A percentile compares a stretch with the other conserved stretches of the same genome.
Conservation (phyloP, 2,329 filamentous ascomycete genomes). For the Diaporthe citri region DNA sequence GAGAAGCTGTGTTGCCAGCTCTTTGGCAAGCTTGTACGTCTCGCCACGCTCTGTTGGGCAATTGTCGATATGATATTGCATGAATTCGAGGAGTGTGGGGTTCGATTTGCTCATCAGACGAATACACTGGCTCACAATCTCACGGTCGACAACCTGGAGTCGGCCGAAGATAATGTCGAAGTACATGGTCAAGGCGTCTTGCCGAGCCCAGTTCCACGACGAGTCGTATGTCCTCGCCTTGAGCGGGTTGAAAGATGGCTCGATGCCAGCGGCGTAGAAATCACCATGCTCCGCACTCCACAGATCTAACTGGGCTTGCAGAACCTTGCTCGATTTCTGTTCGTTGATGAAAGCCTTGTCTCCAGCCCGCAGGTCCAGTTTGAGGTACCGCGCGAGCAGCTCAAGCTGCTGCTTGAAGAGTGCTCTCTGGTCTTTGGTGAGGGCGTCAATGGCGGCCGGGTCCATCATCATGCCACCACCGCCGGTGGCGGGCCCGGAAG, state of each 20-base stretch:
- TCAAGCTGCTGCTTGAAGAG: conserved; percentile 99
- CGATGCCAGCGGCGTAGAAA: conserved; percentile 93
- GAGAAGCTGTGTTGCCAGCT: conserved; percentile 91
- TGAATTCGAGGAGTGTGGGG: conserved; percentile 94
- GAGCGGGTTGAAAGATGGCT: conserved; percentile 91
- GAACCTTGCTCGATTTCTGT: conserved; percentile 85
- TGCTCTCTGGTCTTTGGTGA: conserved; percentile 95
- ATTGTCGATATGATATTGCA: conserved; percentile 99
- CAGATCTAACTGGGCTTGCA: conserved; percentile 93
- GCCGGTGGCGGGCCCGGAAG: conserved; percentile 78
- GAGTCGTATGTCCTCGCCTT: conserved; percentile 98
- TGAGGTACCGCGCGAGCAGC: conserved; percentile 93
- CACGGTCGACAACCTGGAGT: conserved; percentile 91
- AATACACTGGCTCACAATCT: conserved; percentile 99
- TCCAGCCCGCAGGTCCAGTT: conserved; percentile 95
- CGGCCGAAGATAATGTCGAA: conserved; percentile 99
- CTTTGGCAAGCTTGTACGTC: conserved; percentile 97
- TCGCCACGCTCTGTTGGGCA: conserved; percentile 96
- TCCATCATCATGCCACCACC: conserved; percentile 99
- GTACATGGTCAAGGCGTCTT: conserved; percentile 98
- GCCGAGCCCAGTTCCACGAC: conserved; percentile 98
- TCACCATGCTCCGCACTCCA: conserved; percentile 98
- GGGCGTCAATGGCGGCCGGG: conserved; percentile 92
- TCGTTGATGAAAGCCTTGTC: conserved; percentile 92
- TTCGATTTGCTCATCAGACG: conserved; percentile 99